Percentiles rank a stretch among this genome's conserved stretches.
These are phyloP conservation scores for Nannochloropsis salina DNA, from an alignment of 108 stramenopile genomes.

Conservation along the genomic window DNA sequence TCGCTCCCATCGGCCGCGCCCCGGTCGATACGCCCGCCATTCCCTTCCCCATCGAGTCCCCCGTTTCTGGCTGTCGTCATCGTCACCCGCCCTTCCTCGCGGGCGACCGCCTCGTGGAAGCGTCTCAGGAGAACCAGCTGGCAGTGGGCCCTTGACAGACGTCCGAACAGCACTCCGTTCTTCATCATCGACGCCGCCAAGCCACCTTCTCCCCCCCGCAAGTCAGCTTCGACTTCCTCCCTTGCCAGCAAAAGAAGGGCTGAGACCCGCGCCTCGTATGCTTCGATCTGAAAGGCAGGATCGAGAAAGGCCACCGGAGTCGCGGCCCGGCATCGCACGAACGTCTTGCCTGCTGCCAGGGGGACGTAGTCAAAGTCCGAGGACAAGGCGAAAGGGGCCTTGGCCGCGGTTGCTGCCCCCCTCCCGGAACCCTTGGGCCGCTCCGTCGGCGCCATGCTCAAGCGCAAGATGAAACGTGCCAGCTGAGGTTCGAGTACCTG, in stretches of 20 bases:
- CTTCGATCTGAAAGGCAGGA: neutral
- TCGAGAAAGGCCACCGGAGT: neutral
- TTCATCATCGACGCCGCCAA: neutral
- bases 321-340: neutral
- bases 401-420: neutral
- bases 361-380: constrained; percentile 1
- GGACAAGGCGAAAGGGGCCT: neutral
- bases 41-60: neutral
- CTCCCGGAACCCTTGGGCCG: neutral
- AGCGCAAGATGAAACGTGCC: constrained; percentile 28
- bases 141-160: neutral
- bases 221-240: neutral
- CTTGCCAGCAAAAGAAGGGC: neutral
- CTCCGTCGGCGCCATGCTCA: neutral
- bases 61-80: constrained; percentile 18
- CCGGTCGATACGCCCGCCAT: neutral
- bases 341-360: neutral
- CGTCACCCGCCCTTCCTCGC: constrained; percentile 22
- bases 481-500: constrained; percentile 53
- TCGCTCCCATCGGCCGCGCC: neutral
- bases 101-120: constrained; percentile 24
- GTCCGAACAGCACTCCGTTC: neutral
- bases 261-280: neutral
- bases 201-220: neutral
- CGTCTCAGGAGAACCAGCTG: neutral